These are phyloP conservation scores for Blepharisma stoltei DNA, from an alignment of 73 alveolate genomes.

Conservation along the genomic window DNA sequence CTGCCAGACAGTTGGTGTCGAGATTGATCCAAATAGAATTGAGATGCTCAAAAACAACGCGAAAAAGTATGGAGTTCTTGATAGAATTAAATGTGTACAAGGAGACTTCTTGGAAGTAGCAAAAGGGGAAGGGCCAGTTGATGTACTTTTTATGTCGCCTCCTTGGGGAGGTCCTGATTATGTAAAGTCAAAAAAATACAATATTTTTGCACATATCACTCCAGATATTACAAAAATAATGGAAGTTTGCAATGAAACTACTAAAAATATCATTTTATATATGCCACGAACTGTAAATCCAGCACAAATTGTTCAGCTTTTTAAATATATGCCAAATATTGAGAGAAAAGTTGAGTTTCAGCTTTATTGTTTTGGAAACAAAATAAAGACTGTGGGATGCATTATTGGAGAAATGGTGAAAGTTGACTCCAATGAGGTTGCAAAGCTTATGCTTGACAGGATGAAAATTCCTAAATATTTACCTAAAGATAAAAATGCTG, in stretches of 20 bases:
- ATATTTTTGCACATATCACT: neutral
- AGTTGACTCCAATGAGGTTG: neutral
- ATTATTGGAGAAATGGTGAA: constrained; percentile 18
- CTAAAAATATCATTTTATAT: neutral
- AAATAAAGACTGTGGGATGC: constrained; percentile 4
- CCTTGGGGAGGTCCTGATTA: constrained; percentile 86
- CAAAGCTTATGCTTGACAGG: too few relatives aligned
- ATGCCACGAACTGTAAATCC: constrained; percentile 28
- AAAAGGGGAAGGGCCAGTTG: constrained; percentile 42
- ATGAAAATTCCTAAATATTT: too few relatives aligned
- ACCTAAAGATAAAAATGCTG: too few relatives aligned
- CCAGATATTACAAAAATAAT: constrained; percentile 16
- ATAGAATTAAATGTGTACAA: constrained; percentile 28
- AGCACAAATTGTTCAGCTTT: neutral
- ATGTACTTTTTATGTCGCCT: constrained; percentile 75
- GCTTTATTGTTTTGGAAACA: neutral
- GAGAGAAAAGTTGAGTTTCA: constrained; percentile 26
- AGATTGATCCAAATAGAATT: constrained; percentile 42
- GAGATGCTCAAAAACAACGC: constrained; percentile 51
- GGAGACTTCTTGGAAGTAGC: constrained; percentile 39
- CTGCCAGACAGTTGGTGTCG: constrained; percentile 40
- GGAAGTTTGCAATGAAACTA: neutral
- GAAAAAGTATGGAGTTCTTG: constrained; percentile 38
- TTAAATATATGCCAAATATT: neutral
- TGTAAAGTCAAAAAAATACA: neutral